Evolutionary conservation across 345 rosid genomes (phyloP).

Genomic region (Eutrema yunnanense): DNA sequence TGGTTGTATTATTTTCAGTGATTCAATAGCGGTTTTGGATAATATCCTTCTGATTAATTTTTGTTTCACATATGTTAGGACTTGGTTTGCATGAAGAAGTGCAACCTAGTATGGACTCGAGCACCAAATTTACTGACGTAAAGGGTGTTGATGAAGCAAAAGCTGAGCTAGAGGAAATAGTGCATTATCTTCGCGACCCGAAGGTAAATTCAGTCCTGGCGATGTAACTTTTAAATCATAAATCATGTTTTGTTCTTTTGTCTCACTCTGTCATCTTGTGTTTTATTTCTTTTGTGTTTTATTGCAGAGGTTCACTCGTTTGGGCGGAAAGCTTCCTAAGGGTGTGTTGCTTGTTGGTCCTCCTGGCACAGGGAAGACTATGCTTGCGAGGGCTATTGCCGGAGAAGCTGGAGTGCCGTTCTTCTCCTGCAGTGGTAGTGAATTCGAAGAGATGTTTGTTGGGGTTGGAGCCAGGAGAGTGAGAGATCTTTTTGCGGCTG

Average conservation of each 20-base stretch:
- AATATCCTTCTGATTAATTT: background rate
- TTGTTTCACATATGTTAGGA: conserved; percentile 37
- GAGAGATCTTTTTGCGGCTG: conserved; percentile 98
- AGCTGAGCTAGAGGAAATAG: conserved; percentile 92
- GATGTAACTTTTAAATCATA: background rate
- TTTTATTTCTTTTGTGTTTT: background rate
- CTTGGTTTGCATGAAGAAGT: conserved; percentile 94
- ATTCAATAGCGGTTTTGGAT: background rate
- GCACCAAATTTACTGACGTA: conserved; percentile 85
- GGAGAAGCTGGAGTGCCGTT: conserved; percentile 99
- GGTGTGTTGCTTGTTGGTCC: conserved; percentile 98
- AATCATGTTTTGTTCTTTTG: background rate
- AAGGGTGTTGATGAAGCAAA: conserved; percentile 99
- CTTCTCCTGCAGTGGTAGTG: conserved; percentile 99
- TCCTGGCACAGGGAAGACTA: conserved; percentile 97
- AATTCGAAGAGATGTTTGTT: conserved; percentile 99
- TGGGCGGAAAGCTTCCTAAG: conserved; percentile 98
- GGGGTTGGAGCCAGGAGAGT: conserved; percentile 99
- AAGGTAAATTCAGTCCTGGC: conserved; percentile 42
- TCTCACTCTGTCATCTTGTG: background rate
- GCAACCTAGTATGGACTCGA: conserved; percentile 87
- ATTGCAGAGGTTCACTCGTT: conserved; percentile 89
- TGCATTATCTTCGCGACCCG: conserved; percentile 95
- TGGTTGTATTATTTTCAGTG: background rate
- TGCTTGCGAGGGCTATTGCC: conserved; percentile 97